Evolutionary conservation across 129 eudicot species (phyloP), one percentile per base, ranked within the genome.

Genomic region (Escallonia herrerae): DNA sequence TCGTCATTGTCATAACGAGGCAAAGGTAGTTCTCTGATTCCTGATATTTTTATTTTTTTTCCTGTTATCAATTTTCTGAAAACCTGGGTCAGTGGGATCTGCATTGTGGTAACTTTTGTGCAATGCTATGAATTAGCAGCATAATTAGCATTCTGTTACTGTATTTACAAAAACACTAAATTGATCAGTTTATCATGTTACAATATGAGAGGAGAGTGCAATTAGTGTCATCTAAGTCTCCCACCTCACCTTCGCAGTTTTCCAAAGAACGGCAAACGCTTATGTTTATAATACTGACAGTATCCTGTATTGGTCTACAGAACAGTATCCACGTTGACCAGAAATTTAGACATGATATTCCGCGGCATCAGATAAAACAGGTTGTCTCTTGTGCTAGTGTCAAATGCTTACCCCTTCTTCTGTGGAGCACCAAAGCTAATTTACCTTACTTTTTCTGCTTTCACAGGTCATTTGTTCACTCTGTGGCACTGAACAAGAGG

Each of bases 401-500:
- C 10, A 15, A 22, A n/a, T 33, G 10, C 14, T 62, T 49, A n/a
- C 6, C 0, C 0, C 49, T 45, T 45, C 49, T 8, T 8, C 49
- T 45, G 49, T 5, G 9, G 9, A 5, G 6, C 9, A 5, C 9
- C 7, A 5, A 45, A 45, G 49, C 49, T 45, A 45, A 45, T 45
- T 45, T 5, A 5, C 6, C 6, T 45, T 5, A 56, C 49, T 12
- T 52, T 40, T 42, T 22, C 39, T 43, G 10, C 9, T 8, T 66
- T 79, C 74, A 9, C 80, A 90, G 95, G 90, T 90, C 63, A 84
- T 90, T 71, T 90, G 97, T 74, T 77, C 90, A 43, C 93, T 87
- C 40, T 87, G 97, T 74, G 83, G 81, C 64, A 90, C 97, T 46
- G 95, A 87, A 58, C 97, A 90, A 71, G 93, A 87, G 97, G 97